phyloP scores from a whole-genome alignment of 306 rosid species.

The Lagenaria siceraria region DNA sequence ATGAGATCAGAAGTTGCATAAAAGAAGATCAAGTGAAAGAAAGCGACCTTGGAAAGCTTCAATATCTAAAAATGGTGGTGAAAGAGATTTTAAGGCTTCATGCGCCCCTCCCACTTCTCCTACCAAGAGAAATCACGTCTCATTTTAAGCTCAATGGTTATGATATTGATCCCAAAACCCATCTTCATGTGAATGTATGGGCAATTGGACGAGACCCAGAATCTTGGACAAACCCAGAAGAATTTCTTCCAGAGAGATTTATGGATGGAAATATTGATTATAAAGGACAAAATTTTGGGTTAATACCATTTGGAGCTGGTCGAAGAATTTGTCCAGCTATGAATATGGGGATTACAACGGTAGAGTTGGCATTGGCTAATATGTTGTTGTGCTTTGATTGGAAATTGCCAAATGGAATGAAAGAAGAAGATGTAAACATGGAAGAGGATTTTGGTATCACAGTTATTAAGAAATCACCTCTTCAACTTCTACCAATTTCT shows the following conservation, averaged over 20 bases:
- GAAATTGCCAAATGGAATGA: background rate
- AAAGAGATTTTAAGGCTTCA: conserved; percentile 12
- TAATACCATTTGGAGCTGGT: background rate
- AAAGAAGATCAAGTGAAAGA: background rate
- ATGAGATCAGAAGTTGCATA: conserved; percentile 23
- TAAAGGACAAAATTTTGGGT: conserved; percentile 7
- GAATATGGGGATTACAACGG: background rate
- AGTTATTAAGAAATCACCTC: background rate
- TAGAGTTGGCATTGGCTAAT: background rate
- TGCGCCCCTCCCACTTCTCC: conserved; percentile 14
- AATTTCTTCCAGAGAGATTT: conserved; percentile 17
- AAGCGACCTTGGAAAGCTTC: background rate
- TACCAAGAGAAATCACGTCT: conserved; percentile 8
- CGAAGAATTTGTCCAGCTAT: conserved; percentile 1
- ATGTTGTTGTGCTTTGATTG: background rate
- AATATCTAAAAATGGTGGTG: background rate
- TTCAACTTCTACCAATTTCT: background rate
- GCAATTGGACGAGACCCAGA: conserved; percentile 16
- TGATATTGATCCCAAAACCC: conserved; percentile 9
- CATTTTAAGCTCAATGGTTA: conserved; percentile 15
- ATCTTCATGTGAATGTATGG: conserved; percentile 17
- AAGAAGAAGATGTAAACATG: background rate
- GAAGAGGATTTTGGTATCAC: background rate
- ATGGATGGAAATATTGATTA: background rate
- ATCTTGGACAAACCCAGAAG: conserved; percentile 2